These are phyloP conservation scores for Biscogniauxia sp. DNA, from an alignment of 2,329 filamentous ascomycete genomes.

Conservation along the genomic window DNA sequence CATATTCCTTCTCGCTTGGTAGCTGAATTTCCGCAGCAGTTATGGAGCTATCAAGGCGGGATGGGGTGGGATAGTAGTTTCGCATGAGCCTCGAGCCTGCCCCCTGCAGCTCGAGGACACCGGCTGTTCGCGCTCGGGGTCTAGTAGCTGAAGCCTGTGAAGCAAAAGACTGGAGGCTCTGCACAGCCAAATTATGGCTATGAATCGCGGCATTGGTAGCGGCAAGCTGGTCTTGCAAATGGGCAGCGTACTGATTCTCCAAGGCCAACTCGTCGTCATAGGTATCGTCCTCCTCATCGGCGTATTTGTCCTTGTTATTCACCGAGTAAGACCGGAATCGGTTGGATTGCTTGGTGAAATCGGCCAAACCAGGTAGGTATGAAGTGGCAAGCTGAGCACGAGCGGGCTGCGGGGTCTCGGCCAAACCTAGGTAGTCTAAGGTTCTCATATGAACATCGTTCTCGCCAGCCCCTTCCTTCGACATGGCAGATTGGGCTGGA, in stretches of 20 bases:
- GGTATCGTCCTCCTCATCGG: conserved; percentile 80
- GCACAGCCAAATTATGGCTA: conserved; percentile 89
- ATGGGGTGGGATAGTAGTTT: conserved; percentile 71
- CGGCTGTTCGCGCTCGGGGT: conserved; percentile 86
- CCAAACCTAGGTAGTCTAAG: conserved; percentile 90
- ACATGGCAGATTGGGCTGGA: conserved; percentile 81
- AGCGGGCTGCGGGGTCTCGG: conserved; percentile 83
- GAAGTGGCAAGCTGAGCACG: conserved; percentile 72
- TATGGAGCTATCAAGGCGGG: conserved; percentile 73
- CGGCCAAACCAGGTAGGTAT: conserved; percentile 72
- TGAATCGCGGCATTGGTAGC: conserved; percentile 71
- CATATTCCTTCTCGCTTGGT: conserved; percentile 73
- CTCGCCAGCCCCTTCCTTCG: conserved; percentile 78
- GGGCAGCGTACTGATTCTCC: conserved; percentile 58
- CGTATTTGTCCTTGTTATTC: conserved; percentile 97
- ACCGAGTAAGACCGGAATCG: conserved; percentile 97
- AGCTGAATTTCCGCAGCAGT: conserved; percentile 72
- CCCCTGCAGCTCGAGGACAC: conserved; percentile 71
- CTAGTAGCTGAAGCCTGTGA: conserved; percentile 78
- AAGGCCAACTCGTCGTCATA: conserved; percentile 60
- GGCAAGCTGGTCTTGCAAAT: conserved; percentile 60
- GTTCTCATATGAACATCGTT: conserved; percentile 87
- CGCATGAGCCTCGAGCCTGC: conserved; percentile 64
- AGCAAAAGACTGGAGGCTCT: conserved; percentile 67
- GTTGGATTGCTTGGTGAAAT: conserved; percentile 74